These are phyloP conservation scores for Apiospora saccharicola DNA, from an alignment of 2,329 filamentous ascomycete genomes.

Conservation along the genomic window DNA sequence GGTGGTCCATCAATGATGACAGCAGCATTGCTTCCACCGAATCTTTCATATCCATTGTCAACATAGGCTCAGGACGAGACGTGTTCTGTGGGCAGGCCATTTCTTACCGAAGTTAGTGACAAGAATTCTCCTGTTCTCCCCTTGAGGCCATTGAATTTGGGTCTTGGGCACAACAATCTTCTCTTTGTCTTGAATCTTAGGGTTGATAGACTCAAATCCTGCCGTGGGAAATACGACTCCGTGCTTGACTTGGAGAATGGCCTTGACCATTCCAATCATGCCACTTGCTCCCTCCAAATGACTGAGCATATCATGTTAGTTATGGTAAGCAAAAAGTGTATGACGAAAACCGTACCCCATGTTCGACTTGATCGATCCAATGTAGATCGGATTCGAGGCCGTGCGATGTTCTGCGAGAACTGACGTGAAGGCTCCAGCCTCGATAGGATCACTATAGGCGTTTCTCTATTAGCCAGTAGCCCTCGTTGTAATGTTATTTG, in stretches of 20 bases:
- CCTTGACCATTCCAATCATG: constrained; percentile 44
- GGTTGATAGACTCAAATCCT: constrained; percentile 49
- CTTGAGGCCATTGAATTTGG: constrained; percentile 34
- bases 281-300: constrained; percentile 45
- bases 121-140: constrained; percentile 30
- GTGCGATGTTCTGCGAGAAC: constrained; percentile 34
- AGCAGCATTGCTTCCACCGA: constrained; percentile 37
- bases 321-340: constrained; percentile 6
- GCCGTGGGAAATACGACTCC: constrained; percentile 50
- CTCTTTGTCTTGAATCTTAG: constrained; percentile 27
- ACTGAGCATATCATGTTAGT: constrained; percentile 27
- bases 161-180: constrained; percentile 27
- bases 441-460: constrained; percentile 30
- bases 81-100: neutral
- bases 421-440: constrained; percentile 35
- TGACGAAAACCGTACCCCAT: neutral
- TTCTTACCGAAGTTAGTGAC: constrained; percentile 38
- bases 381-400: constrained; percentile 35
- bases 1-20: constrained; percentile 30
- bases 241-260: constrained; percentile 47
- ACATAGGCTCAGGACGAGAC: neutral
- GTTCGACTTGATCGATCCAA: constrained; percentile 38
- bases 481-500: constrained; percentile 31
- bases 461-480: constrained; percentile 20
- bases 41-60: constrained; percentile 27